Evolutionary conservation across 495 filamentous ascomycete genomes (phyloP), one percentile per base, ranked within the genome.

Genomic region (Peziza echinospora): DNA sequence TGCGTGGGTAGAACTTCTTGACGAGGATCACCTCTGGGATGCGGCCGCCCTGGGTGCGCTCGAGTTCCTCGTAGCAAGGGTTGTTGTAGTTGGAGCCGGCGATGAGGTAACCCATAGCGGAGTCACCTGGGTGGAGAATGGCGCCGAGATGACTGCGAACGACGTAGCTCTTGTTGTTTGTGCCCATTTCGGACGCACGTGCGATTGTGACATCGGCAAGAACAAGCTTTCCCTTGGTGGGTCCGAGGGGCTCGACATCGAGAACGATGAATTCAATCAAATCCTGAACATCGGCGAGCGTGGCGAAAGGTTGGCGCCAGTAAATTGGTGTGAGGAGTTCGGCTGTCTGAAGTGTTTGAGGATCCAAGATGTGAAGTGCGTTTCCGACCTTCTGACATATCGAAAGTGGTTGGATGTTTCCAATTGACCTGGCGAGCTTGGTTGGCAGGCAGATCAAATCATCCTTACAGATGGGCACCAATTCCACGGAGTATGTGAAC

Each of bases 391-490:
- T 71, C 61, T 82, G 73, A 65, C 91, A 96, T 26, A 99, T 67
- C 0, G 75, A 68, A 21, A 93, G 62, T 16, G 84, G 84, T 10
- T 71, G 68, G 51, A 93, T 93, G 59, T 92, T 92, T 47, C 89
- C 89, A 21, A 84, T 65, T 22, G 75, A 69, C 51, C 78, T 80
- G 2, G 89, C 91, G 19, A 96, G 66, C 50, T 85, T 86, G 40
- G 91, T 68, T 0, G 89, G 89, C n/a, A 97, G 63, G 3, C 82
- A 84, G 5, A 94, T 82, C 7, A 99, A 66, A 57, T 99, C 91
- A 51, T 99, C 91, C 63, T 93, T 92, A 68, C 91, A 94, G 30
- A 96, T 78, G 0, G 89, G 89, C 10, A 93, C 75, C 9, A 99
- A 57, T 50, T 93, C 82, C 42, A 79, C 69, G 0, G 84, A 84